Evolutionary conservation across 2,329 filamentous ascomycete genomes (phyloP), one percentile per base, ranked within the genome.

Genomic region (Cercospora nicotianae): DNA sequence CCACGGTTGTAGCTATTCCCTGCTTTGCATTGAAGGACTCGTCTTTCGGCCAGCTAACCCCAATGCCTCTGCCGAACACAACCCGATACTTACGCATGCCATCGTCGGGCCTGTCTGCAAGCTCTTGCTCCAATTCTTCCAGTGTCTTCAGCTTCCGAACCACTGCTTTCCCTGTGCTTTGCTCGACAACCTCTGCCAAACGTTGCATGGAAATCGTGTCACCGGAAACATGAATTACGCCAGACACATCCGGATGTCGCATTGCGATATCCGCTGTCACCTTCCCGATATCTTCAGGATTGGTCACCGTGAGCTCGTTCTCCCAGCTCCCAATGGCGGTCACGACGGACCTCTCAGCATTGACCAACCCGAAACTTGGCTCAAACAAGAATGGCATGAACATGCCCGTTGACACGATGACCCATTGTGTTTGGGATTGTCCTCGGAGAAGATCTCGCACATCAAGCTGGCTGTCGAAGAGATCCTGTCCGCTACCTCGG

Each of bases 371-470:
- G 78, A 90, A 92, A 1, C 77, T 83, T 1, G 79, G 75, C 67
- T 88, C 82, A 73, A 92, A 91, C 18, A 92, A 73, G 73, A 92
- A 92, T 71, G 86, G 89, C 80, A 87, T 90, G 73, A 92, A 92
- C 69, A 92, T 81, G 0, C 90, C 90, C 12, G 88, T 90, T n/a
- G 86, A 88, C 1, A 92, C 81, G 66, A 92, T 85, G 3, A 85
- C 81, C 90, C 90, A 92, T 0, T 70, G 39, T 5, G 66, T 72
- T n/a, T 26, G 23, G 9, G 39, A 64, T 74, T 89, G 85, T 0
- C 70, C 77, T 1, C 86, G 78, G 6, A 91, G 78, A 20, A 86
- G 64, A 20, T 79, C 77, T 12, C 89, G 78, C 28, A 91, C 88
- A 63, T 83, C 82, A 0, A 89, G 80, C 79, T 91, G 89, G 81